Conservation (phyloP, 2,329 filamentous ascomycete genomes). For the Exophiala bonariae region DNA sequence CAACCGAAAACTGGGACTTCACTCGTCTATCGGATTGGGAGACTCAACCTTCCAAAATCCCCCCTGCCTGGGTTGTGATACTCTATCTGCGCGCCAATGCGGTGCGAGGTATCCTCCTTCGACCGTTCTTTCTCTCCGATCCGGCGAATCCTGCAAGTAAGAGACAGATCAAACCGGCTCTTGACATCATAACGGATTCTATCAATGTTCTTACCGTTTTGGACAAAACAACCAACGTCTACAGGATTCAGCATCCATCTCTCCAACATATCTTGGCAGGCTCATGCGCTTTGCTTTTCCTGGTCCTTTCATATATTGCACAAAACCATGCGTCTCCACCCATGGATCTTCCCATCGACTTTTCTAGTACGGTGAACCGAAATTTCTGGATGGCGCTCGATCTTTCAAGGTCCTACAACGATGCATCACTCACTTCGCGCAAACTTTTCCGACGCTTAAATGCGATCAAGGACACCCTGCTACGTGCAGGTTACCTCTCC, state of each 20-base stretch:
- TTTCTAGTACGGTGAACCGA: background rate
- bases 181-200: background rate
- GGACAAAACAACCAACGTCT: background rate
- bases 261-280: conserved; percentile 4
- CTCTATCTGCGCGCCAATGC: conserved; percentile 1
- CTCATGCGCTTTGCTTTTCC: background rate
- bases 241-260: background rate
- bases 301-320: background rate
- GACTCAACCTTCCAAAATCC: background rate
- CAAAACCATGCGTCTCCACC: background rate
- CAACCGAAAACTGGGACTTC: background rate
- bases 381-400: conserved; percentile 3
- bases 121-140: conserved; percentile 1
- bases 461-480: conserved; percentile 1
- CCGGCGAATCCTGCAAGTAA: conserved; percentile 1
- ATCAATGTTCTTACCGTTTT: conserved; percentile 1
- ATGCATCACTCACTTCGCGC: background rate
- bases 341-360: background rate
- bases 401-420: background rate
- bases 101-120: background rate
- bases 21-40: background rate
- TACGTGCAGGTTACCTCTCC: background rate
- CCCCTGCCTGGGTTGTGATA: background rate
- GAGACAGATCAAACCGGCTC: background rate
- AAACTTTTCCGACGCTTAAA: background rate